A percentile compares a stretch with the other conserved stretches of the same genome.
Conservation (phyloP, 164 flowering plant genomes). For the Nymphaea colorata region DNA sequence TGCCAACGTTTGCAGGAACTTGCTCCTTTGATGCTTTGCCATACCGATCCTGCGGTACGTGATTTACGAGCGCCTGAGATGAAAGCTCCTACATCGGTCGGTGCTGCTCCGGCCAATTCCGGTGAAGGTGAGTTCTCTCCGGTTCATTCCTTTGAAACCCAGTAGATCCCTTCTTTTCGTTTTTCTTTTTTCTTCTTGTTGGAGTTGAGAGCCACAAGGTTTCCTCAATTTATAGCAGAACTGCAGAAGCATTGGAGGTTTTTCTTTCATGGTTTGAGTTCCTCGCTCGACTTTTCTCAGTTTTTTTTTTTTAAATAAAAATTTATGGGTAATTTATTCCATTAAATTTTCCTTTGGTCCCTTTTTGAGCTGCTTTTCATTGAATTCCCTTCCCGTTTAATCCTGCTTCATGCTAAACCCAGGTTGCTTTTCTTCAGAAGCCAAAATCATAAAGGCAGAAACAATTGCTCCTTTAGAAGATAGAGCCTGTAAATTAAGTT, state of each 20-base stretch:
- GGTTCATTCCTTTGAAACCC: background rate
- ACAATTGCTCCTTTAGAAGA: too few relatives aligned
- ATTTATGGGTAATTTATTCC: too few relatives aligned
- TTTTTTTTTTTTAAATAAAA: background rate
- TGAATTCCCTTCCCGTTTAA: too few relatives aligned
- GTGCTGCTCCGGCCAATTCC: slow-evolving; percentile 46
- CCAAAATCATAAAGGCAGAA: too few relatives aligned
- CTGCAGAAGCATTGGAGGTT: background rate
- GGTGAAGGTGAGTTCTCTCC: slow-evolving; percentile 42
- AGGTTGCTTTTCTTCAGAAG: too few relatives aligned
- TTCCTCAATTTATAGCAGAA: too few relatives aligned
- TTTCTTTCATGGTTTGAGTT: background rate
- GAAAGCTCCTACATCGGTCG: slow-evolving; percentile 54
- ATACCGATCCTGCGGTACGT: background rate
- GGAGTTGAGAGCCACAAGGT: background rate
- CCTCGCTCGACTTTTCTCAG: background rate
- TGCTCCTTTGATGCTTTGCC: background rate
- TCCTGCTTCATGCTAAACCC: too few relatives aligned
- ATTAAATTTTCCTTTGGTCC: too few relatives aligned
- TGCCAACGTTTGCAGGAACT: background rate
- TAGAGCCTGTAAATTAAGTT: background rate
- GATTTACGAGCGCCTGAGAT: slow-evolving; percentile 6
- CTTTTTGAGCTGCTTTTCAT: too few relatives aligned
- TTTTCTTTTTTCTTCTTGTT: background rate
- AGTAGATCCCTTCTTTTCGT: background rate